Evolutionary conservation across 78 protist genomes (phyloP).

Genomic region (Dictyostelium discoideum): DNA sequence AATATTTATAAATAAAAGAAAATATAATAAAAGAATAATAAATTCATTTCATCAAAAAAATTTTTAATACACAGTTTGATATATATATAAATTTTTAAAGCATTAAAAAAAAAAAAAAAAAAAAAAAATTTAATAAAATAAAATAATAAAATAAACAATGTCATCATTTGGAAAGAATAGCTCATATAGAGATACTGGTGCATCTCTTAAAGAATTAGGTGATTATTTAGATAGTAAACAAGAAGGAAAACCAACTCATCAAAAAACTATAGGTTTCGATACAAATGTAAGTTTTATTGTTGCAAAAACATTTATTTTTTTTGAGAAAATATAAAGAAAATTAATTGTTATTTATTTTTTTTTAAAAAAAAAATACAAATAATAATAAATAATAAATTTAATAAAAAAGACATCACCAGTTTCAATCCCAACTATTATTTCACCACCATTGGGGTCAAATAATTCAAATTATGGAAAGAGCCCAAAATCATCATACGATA

Average conservation of each 20-base stretch:
- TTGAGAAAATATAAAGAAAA: not conserved
- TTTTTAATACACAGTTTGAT: not conserved
- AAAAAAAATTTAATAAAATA: not conserved
- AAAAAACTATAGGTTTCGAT: not conserved
- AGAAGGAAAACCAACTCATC: not conserved
- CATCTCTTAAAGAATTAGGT: conserved; percentile 3
- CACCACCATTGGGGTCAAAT: conserved; percentile 12
- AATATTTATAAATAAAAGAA: not conserved
- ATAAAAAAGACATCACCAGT: conserved; percentile 2
- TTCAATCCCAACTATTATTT: conserved; percentile 14
- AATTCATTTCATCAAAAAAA: not conserved
- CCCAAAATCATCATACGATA: conserved; percentile 1
- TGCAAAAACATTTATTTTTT: not conserved
- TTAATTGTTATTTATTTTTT: not conserved
- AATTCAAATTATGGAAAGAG: not conserved
- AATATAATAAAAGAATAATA: not conserved
- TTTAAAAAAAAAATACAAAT: not conserved
- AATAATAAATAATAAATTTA: not conserved
- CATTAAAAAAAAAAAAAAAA: not conserved
- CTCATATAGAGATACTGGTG: not conserved
- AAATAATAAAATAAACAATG: not conserved
- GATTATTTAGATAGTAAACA: not conserved
- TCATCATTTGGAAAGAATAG: conserved; percentile 4
- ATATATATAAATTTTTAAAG: too few species aligned
- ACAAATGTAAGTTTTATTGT: not conserved